Conservation (phyloP, 2,329 filamentous ascomycete species). For the Fusarium longipes region DNA sequence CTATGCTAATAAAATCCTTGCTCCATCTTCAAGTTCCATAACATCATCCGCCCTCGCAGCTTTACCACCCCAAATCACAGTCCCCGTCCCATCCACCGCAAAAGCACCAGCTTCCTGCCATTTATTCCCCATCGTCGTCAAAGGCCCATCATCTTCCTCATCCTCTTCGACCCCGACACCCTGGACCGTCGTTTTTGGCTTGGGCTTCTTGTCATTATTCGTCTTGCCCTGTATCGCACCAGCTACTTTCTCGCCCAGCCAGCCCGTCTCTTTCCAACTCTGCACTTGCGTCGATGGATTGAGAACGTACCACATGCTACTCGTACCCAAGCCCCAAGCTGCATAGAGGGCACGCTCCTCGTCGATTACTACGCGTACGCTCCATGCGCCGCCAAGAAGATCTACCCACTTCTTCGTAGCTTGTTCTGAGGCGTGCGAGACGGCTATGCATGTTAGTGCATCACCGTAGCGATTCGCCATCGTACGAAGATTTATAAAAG, state of each 20-base stretch:
- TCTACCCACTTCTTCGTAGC: conserved; percentile 69
- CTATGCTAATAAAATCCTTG: conserved; percentile 50
- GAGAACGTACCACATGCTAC: conserved; percentile 63
- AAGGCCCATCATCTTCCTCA: conserved; percentile 51
- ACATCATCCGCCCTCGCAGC: conserved; percentile 61
- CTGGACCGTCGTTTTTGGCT: neutral
- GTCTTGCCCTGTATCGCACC: conserved; percentile 56
- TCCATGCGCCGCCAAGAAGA: conserved; percentile 67
- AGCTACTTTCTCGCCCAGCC: conserved; percentile 64
- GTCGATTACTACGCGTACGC: conserved; percentile 66
- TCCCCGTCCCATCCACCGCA: conserved; percentile 61
- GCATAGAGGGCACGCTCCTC: conserved; percentile 68
- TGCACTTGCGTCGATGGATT: conserved; percentile 65
- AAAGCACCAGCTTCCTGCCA: conserved; percentile 67
- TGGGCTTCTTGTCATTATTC: conserved; percentile 36
- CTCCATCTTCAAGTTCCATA: conserved; percentile 65
- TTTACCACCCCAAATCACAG: conserved; percentile 63
- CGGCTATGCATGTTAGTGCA: conserved; percentile 65
- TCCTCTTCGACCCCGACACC: conserved; percentile 3
- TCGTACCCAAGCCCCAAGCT: conserved; percentile 67
- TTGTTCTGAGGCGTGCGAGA: conserved; percentile 67
- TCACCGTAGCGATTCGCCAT: conserved; percentile 63
- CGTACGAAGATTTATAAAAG: conserved; percentile 66
- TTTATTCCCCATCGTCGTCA: conserved; percentile 64
- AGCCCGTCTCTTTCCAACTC: conserved; percentile 65